Evolutionary conservation across 768 basidiomycete species (phyloP).

Genomic region (Chalciporus sphaerocephalus): DNA sequence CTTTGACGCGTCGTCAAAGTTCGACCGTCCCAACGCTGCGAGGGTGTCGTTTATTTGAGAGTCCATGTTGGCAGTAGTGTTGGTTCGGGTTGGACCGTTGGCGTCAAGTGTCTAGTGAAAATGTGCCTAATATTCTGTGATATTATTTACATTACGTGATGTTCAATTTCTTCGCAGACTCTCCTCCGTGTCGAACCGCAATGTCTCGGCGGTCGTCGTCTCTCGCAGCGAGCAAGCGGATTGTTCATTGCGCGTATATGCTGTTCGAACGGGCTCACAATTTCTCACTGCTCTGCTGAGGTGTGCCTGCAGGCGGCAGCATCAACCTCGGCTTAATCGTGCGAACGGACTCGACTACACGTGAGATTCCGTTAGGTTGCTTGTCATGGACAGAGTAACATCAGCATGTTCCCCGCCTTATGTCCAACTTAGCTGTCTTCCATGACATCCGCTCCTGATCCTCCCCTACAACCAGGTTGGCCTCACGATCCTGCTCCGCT

Average conservation of each 20-base stretch:
- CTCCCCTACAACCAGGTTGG: slow-evolving; percentile 35
- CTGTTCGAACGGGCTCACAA: neutral
- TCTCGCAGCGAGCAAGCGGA: slow-evolving; percentile 5
- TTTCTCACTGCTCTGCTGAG: neutral
- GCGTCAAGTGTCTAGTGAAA: too few species aligned
- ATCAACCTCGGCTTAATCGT: slow-evolving; percentile 21
- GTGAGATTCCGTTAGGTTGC: slow-evolving; percentile 30
- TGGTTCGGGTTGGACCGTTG: too few species aligned
- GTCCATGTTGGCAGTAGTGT: neutral
- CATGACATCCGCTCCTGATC: slow-evolving; percentile 46
- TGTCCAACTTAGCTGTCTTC: slow-evolving; percentile 30
- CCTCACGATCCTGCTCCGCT: slow-evolving; percentile 50
- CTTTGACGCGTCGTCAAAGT: slow-evolving; percentile 82
- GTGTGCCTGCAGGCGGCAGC: slow-evolving; percentile 7
- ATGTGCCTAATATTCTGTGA: too few species aligned
- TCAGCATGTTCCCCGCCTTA: slow-evolving; percentile 27
- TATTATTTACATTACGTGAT: slow-evolving; percentile 19
- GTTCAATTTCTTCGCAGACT: neutral
- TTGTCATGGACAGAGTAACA: slow-evolving; percentile 16
- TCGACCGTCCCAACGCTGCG: slow-evolving; percentile 26
- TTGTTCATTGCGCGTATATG: slow-evolving; percentile 4
- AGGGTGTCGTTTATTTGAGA: slow-evolving; percentile 36
- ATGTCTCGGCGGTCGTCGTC: slow-evolving; percentile 2
- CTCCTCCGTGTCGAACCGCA: neutral
- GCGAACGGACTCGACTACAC: slow-evolving; percentile 29